Base-by-base conservation (phyloP, 2,329 filamentous ascomycete genomes). In the Paramyrothecium sp. region DNA sequence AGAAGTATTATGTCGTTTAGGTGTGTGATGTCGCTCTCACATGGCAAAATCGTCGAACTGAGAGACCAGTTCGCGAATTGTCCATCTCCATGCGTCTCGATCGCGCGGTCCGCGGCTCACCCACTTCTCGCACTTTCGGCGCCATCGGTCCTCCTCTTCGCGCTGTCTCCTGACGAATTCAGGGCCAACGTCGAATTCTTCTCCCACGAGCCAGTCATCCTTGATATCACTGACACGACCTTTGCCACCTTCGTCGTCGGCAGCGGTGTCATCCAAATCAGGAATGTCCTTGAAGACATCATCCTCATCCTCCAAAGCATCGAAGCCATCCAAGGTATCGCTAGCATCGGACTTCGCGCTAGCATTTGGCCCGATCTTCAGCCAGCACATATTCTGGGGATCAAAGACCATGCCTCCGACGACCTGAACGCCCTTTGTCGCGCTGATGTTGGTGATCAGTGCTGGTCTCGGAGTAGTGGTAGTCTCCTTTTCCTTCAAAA, bases 361-460 rank as follows among this genome's bases (percentile, higher is more conserved):
- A n/a, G 72, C 71, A 30, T 81, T 71, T 19, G 78, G 73, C 51
- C 81, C 79, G 60, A 95, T 80, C 73, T 97, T 97, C 56, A 98
- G 82, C 95, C 95, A 99, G 72, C 92, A 96, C 94, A 99, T 98
- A 65, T 91, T 91, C 61, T 92, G 89, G 3, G 95, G 95, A 69
- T 99, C 95, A 71, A 98, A 99, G 11, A 98, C 90, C 95, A 99
- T 99, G 64, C 92, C 92, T n/a, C 92, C 91, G 57, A 97, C 92
- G 38, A 97, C 90, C 74, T 97, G 93, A 16, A 97, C 89, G 60
- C 92, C 93, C 68, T 94, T 91, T 60, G 89, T 88, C 4, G 88
- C 83, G 55, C 89, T 90, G 63, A 97, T 91, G 63, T 97, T 95
- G 51, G 92, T 92, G 67, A 99, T 99, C 19, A 99, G 82, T 7